Percentiles rank a stretch among this genome's conserved stretches.
phyloP scores from a whole-genome alignment of 345 rosid species.

The Lepidium aucheri region DNA sequence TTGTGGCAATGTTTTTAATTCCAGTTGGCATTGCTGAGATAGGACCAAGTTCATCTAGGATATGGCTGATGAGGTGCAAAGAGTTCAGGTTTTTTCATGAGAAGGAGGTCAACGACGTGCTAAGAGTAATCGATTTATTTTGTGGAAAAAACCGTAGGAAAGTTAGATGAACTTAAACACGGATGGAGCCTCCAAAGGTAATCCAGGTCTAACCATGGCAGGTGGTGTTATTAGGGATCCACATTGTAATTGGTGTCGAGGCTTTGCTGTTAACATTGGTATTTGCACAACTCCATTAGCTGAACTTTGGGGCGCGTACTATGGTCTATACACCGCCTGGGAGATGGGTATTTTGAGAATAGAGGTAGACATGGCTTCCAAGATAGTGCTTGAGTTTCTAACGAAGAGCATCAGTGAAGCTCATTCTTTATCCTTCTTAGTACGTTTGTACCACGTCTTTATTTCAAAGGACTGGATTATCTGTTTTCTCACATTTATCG shows the following conservation, averaged over 20 bases:
- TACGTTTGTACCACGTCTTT: neutral
- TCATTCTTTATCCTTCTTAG: neutral
- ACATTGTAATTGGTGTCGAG: neutral
- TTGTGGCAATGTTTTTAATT: too few relatives aligned
- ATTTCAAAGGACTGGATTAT: neutral
- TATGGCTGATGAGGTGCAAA: too few relatives aligned
- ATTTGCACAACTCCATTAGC: neutral
- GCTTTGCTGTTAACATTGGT: neutral
- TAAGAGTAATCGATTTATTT: too few relatives aligned
- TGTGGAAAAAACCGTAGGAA: too few relatives aligned
- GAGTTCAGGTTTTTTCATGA: too few relatives aligned
- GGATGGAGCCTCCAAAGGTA: too few relatives aligned
- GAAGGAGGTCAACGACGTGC: too few relatives aligned
- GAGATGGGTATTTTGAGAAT: neutral
- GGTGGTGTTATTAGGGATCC: too few relatives aligned
- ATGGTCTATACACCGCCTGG: neutral
- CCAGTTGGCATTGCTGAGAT: too few relatives aligned
- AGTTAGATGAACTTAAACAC: too few relatives aligned
- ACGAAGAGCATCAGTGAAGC: neutral
- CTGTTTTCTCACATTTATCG: neutral
- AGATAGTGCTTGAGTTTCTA: neutral
- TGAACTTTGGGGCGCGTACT: neutral
- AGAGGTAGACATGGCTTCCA: neutral
- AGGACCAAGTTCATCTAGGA: too few relatives aligned
- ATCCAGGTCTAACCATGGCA: too few relatives aligned